A percentile compares a stretch with the other conserved stretches of the same genome.
phyloP scores from a whole-genome alignment of 331 rosid genomes.

The Malus hybrid region DNA sequence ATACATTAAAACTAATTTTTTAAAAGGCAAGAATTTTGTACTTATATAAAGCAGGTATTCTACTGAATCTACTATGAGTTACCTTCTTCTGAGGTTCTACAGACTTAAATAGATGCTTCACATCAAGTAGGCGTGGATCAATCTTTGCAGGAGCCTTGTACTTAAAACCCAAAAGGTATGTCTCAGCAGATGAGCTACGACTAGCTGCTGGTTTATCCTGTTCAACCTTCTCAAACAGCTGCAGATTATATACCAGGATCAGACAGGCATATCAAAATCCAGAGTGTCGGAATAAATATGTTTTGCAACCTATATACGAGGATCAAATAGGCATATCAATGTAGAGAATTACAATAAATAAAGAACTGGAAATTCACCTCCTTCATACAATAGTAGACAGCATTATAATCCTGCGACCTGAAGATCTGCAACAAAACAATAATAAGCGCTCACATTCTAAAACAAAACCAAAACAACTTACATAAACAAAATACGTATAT shows the following conservation, averaged over 20 bases:
- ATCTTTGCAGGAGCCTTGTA: constrained; percentile 84
- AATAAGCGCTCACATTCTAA: not conserved
- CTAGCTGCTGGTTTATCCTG: constrained; percentile 68
- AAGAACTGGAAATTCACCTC: constrained; percentile 25
- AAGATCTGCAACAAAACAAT: constrained; percentile 44
- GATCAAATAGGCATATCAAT: not conserved
- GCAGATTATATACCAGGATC: constrained; percentile 3
- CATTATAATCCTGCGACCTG: constrained; percentile 91
- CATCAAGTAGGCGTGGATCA: constrained; percentile 68
- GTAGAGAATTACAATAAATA: not conserved
- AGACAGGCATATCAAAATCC: not conserved
- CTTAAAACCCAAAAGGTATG: constrained; percentile 41
- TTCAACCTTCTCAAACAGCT: constrained; percentile 86
- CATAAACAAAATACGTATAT: not conserved
- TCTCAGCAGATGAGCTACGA: constrained; percentile 56
- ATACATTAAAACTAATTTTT: not conserved
- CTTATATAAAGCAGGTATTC: not conserved
- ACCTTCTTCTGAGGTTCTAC: constrained; percentile 72
- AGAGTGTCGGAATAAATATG: too few species aligned
- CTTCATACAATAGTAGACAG: constrained; percentile 66
- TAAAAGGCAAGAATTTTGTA: not conserved
- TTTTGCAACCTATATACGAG: constrained; percentile 8
- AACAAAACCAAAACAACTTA: not conserved
- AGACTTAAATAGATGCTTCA: constrained; percentile 58
- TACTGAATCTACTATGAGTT: not conserved